These are phyloP conservation scores for Debaryomyces coudertii DNA, from an alignment of 1,139 yeast genomes.

Conservation along the genomic window DNA sequence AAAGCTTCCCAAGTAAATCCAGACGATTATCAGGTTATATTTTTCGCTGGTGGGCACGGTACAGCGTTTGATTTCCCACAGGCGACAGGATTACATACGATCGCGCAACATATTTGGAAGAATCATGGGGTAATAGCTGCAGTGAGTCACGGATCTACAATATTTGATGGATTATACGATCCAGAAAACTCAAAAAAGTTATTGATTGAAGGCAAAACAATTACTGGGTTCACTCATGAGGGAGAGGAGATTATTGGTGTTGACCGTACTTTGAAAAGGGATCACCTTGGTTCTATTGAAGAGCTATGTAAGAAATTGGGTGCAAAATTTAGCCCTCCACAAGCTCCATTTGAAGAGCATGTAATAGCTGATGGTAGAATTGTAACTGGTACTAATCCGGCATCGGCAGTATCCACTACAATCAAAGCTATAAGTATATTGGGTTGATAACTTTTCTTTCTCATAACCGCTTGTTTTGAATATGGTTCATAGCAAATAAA, in stretches of 20 bases:
- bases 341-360: conserved; percentile 53
- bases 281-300: conserved; percentile 37
- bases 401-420: conserved; percentile 55
- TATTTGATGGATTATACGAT: conserved; percentile 50
- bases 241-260: conserved; percentile 52
- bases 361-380: conserved; percentile 55
- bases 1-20: conserved; percentile 49
- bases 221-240: conserved; percentile 61
- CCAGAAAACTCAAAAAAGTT: conserved; percentile 40
- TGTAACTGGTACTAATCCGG: conserved; percentile 66
- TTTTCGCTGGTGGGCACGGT: conserved; percentile 68
- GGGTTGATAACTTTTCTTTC: neutral
- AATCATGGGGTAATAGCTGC: conserved; percentile 59
- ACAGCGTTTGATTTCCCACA: conserved; percentile 57
- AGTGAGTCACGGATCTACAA: conserved; percentile 69
- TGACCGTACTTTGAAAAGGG: conserved; percentile 32
- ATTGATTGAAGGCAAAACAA: conserved; percentile 51
- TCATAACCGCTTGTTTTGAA: too few species aligned
- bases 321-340: conserved; percentile 48
- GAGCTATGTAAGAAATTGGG: conserved; percentile 38
- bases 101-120: conserved; percentile 49
- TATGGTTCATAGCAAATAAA: too few species aligned
- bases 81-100: conserved; percentile 45
- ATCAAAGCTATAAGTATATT: conserved; percentile 19
- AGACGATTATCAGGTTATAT: conserved; percentile 52